Conservation (phyloP, 345 rosid genomes). For the Anacardium occidentale region DNA sequence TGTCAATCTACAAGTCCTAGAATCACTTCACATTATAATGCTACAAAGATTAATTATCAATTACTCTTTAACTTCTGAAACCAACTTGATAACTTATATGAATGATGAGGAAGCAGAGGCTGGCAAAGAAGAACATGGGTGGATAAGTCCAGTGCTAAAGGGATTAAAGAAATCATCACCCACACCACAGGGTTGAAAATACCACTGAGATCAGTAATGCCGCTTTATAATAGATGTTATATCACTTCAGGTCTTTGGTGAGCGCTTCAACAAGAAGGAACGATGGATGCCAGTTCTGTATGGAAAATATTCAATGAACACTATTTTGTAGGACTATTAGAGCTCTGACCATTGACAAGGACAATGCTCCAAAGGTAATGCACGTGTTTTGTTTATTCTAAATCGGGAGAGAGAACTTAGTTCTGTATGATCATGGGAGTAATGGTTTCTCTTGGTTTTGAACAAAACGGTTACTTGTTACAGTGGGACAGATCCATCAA, state of each 20-base stretch:
- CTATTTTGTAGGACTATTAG: constrained; percentile 31
- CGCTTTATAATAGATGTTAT: neutral
- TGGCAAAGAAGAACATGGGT: constrained; percentile 71
- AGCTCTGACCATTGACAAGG: constrained; percentile 87
- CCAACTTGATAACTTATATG: neutral
- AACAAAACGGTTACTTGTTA: constrained; percentile 6
- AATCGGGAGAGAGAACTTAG: neutral
- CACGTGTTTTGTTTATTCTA: neutral
- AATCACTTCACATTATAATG: too few species aligned
- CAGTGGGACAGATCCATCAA: constrained; percentile 85
- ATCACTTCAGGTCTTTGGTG: neutral
- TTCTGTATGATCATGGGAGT: neutral
- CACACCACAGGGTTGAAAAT: constrained; percentile 77
- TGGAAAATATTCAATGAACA: neutral
- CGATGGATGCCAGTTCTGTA: neutral
- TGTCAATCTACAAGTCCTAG: constrained; percentile 79
- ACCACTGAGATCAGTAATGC: constrained; percentile 68
- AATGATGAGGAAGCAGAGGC: constrained; percentile 63
- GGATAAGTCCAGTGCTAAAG: constrained; percentile 70
- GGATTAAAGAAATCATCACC: constrained; percentile 79
- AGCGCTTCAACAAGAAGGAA: neutral
- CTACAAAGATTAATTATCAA: too few species aligned
- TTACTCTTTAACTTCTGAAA: neutral
- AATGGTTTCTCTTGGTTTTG: neutral
- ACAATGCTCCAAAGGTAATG: constrained; percentile 86